Conservation (phyloP, 495 filamentous ascomycete genomes). For the Gamarada debralockiae region DNA sequence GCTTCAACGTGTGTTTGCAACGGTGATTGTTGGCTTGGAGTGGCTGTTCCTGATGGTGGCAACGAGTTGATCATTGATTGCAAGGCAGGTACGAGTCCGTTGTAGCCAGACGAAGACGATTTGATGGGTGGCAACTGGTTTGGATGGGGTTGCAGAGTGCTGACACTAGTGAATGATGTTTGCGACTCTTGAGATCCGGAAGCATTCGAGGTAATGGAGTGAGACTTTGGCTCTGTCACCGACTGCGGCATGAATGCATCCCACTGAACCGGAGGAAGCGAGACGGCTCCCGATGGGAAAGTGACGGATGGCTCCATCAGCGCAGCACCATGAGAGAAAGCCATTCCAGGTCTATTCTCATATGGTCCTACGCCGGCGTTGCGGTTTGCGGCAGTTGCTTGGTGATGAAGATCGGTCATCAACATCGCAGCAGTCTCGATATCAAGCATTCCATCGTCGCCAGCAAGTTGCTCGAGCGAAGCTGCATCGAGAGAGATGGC, state of each 20-base stretch:
- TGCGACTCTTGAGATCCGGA: slow-evolving; percentile 66
- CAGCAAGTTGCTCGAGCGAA: slow-evolving; percentile 88
- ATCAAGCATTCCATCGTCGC: slow-evolving; percentile 92
- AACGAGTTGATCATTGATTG: slow-evolving; percentile 67
- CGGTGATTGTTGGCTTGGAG: slow-evolving; percentile 78
- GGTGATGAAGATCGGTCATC: slow-evolving; percentile 97
- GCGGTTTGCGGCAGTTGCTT: slow-evolving; percentile 81
- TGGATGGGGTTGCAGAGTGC: slow-evolving; percentile 48
- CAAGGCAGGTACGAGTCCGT: slow-evolving; percentile 55
- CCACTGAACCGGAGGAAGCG: slow-evolving; percentile 86
- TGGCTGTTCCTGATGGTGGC: slow-evolving; percentile 65
- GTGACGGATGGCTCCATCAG: slow-evolving; percentile 67
- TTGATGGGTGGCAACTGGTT: slow-evolving; percentile 64
- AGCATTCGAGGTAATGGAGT: slow-evolving; percentile 58
- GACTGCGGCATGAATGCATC: slow-evolving; percentile 70
- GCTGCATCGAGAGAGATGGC: slow-evolving; percentile 82
- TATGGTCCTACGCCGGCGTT: slow-evolving; percentile 46
- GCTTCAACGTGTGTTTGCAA: slow-evolving; percentile 17
- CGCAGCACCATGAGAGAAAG: slow-evolving; percentile 65
- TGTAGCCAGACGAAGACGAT: slow-evolving; percentile 52
- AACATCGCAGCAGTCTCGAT: slow-evolving; percentile 98
- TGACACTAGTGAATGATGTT: slow-evolving; percentile 50
- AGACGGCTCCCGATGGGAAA: slow-evolving; percentile 72
- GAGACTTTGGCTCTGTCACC: slow-evolving; percentile 61
- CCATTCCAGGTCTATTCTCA: slow-evolving; percentile 66